Conservation (phyloP, 495 filamentous ascomycete genomes). For the Thermochaetoides thermophila region DNA sequence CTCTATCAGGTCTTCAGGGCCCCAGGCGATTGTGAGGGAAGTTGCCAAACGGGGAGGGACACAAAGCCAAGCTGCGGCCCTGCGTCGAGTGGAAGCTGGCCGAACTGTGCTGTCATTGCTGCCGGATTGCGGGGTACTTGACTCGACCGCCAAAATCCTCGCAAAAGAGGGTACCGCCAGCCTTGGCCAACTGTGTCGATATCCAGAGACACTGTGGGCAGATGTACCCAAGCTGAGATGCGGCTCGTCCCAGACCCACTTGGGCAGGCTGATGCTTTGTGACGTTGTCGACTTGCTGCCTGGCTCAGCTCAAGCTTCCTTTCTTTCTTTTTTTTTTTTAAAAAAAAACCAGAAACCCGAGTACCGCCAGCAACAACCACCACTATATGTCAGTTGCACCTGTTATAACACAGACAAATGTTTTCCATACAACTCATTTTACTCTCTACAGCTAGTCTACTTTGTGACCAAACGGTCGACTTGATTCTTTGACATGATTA, state of each 20-base stretch:
- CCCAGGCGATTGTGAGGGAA: constrained; percentile 11
- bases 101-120: constrained; percentile 3
- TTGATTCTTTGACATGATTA: too few relatives aligned
- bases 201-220: constrained; percentile 2
- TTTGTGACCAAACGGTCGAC: too few relatives aligned
- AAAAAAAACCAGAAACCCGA: too few relatives aligned
- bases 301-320: constrained; percentile 3
- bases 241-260: constrained; percentile 7
- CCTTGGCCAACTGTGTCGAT: constrained; percentile 1
- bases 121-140: too few relatives aligned
- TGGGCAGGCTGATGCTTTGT: constrained; percentile 13
- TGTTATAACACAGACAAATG: too few relatives aligned
- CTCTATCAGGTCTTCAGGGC: too few relatives aligned
- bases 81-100: constrained; percentile 10
- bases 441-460: too few relatives aligned
- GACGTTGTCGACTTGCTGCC: constrained; percentile 26
- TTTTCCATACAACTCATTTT: too few relatives aligned
- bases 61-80: too few relatives aligned
- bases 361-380: too few relatives aligned
- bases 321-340: neutral
- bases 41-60: constrained; percentile 20
- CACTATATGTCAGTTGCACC: too few relatives aligned
- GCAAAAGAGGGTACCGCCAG: constrained; percentile 3
- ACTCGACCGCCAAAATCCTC: neutral
- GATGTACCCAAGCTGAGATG: constrained; percentile 6